phyloP scores from a whole-genome alignment of 1,284 basidiomycete species.

The Papiliotrema terrestris region DNA sequence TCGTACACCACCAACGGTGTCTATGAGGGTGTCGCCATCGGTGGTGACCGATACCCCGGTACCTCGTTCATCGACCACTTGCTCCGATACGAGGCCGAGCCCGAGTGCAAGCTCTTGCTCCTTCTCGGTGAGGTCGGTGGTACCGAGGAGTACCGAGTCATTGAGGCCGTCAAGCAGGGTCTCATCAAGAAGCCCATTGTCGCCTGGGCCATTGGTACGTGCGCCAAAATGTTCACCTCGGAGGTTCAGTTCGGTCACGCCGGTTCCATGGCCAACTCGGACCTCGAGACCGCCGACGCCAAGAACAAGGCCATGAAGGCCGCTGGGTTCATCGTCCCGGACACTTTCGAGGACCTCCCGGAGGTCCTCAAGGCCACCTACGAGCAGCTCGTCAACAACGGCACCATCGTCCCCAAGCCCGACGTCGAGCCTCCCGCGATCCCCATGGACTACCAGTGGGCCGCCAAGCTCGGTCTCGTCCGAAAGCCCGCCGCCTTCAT shows the following conservation, averaged over 20 bases:
- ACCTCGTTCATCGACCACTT: slow-evolving; percentile 99
- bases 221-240: slow-evolving; percentile 99
- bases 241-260: slow-evolving; percentile 99
- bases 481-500: slow-evolving; percentile 99
- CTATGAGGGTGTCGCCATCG: slow-evolving; percentile 99
- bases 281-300: slow-evolving; percentile 92
- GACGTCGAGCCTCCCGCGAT: slow-evolving; percentile 92
- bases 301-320: slow-evolving; percentile 95
- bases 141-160: slow-evolving; percentile 98
- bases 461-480: slow-evolving; percentile 94
- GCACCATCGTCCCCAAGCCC: slow-evolving; percentile 65
- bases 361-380: slow-evolving; percentile 79
- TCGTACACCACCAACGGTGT: slow-evolving; percentile 96
- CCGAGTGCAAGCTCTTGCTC: slow-evolving; percentile 98
- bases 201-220: slow-evolving; percentile 99
- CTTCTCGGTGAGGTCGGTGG: slow-evolving; percentile 98
- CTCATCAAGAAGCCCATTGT: slow-evolving; percentile 97
- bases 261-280: slow-evolving; percentile 96
- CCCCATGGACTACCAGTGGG: slow-evolving; percentile 99
- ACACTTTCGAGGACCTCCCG: slow-evolving; percentile 96
- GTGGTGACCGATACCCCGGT: slow-evolving; percentile 97
- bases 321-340: slow-evolving; percentile 94
- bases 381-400: slow-evolving; percentile 70
- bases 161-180: slow-evolving; percentile 92
- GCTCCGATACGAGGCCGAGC: slow-evolving; percentile 93